Evolutionary conservation across 2,329 filamentous ascomycete genomes (phyloP).

Genomic region (Neofusicoccum kwambonambiense): DNA sequence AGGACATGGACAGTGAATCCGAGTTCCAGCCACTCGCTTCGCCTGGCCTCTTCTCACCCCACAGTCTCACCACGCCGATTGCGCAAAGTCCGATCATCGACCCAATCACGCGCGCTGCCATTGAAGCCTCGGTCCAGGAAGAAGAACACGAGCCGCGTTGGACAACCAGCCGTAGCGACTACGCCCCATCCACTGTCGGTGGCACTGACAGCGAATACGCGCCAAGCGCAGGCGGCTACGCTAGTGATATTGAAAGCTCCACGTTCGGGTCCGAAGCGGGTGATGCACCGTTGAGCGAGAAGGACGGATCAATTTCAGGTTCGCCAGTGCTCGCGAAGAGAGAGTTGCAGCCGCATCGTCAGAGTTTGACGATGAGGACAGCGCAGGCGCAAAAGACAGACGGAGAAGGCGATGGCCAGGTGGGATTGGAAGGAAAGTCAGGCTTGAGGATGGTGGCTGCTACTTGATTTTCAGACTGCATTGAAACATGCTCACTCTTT

Average conservation of each 20-base stretch:
- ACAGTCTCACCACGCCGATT: background rate
- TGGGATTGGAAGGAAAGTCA: background rate
- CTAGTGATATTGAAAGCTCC: conserved; percentile 9
- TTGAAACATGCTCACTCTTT: background rate
- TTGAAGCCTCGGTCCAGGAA: conserved; percentile 10
- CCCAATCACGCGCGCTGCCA: conserved; percentile 5
- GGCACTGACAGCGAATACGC: conserved; percentile 17
- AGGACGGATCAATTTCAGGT: background rate
- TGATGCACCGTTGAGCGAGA: background rate
- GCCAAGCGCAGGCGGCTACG: conserved; percentile 4
- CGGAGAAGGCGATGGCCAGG: background rate
- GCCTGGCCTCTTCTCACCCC: background rate
- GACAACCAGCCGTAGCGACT: conserved; percentile 15
- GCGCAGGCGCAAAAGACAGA: conserved; percentile 4
- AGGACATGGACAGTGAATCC: conserved; percentile 1
- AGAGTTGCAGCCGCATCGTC: background rate
- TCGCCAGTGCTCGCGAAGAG: background rate
- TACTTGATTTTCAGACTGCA: background rate
- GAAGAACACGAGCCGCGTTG: conserved; percentile 16
- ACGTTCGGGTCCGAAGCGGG: background rate
- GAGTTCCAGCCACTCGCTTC: conserved; percentile 6
- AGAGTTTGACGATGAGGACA: conserved; percentile 15
- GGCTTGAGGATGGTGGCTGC: conserved; percentile 13
- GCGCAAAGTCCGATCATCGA: conserved; percentile 1
- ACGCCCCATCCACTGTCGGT: conserved; percentile 13